Evolutionary conservation across 2,329 filamentous ascomycete genomes (phyloP), one percentile per base, ranked within the genome.

Genomic region (Aureobasidium namibiae): DNA sequence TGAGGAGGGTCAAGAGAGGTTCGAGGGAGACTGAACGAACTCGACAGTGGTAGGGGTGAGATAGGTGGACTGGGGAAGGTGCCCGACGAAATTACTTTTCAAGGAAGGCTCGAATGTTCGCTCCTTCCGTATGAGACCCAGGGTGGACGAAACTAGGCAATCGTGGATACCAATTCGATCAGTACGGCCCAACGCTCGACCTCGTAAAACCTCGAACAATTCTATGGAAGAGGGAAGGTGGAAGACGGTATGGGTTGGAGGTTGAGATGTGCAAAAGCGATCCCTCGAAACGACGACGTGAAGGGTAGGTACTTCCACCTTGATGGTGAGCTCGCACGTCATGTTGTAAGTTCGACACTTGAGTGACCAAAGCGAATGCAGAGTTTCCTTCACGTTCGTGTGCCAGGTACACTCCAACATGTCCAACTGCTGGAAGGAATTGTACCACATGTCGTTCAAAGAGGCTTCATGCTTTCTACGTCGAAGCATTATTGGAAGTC

Each of bases 251-350:
- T 48, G 14, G 34, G 36, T 11, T 4, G 48, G 42, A 48, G 36
- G 41, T 18, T 38, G 10, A 6, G 26, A 21, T 34, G 16, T 9
- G 39, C 6, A 18, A 34, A 16, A 31, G 18, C 23, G 18, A 38
- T 31, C 31, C 33, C 16, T 31, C 23, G 39, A 36, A 41, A 11
- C 46, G 13, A 9, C 50, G 16, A 31, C 36, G 33, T 29, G 10
- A 23, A 34, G 29, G 9, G 33, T 11, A 11, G 29, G 14, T 36
- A 46, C 39, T 34, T 58, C 34, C 14, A 58, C 54, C 54, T 58
- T 58, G 54, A 58, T 58, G 54, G 54, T 49, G 23, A 56, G 53
- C 53, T 56, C 29, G 53, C 53, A 56, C 53, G 53, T 46, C 53
- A 56, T 56, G 39, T 38, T 56, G 11, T 29, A 13, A 39, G 39